These are phyloP conservation scores for Boletus sp. DNA, from an alignment of 768 basidiomycete species.

Conservation along the genomic window DNA sequence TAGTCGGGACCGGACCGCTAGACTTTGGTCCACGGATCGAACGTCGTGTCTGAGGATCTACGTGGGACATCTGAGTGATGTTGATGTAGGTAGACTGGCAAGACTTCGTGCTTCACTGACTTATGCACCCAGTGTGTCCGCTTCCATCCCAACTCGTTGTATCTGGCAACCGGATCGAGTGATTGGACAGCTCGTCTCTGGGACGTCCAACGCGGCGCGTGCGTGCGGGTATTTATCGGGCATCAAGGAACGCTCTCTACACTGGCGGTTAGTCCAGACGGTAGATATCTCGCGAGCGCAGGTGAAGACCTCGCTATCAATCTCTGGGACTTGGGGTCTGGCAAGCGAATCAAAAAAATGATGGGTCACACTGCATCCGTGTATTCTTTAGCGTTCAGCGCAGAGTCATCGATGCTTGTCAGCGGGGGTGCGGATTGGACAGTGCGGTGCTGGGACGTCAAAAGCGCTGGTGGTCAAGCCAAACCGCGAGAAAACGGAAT, in stretches of 20 bases:
- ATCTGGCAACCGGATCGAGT: conserved; percentile 94
- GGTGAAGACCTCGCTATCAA: conserved; percentile 92
- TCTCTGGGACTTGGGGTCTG: conserved; percentile 96
- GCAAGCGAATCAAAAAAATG: conserved; percentile 94
- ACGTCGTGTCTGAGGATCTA: conserved; percentile 85
- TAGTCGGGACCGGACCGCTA: conserved; percentile 89
- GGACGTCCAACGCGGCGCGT: conserved; percentile 96
- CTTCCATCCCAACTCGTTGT: conserved; percentile 97
- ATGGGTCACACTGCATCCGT: conserved; percentile 87
- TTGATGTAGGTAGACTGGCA: conserved; percentile 69
- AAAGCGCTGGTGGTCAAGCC: conserved; percentile 62
- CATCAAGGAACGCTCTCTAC: conserved; percentile 87
- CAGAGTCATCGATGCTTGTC: conserved; percentile 85
- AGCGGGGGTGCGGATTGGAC: conserved; percentile 95
- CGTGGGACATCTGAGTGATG: conserved; percentile 94
- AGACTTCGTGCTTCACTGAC: not conserved
- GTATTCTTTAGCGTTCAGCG: conserved; percentile 87
- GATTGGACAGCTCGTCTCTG: conserved; percentile 95
- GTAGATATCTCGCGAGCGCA: conserved; percentile 88
- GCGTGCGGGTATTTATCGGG: conserved; percentile 92
- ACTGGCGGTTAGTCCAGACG: conserved; percentile 89
- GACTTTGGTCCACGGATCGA: conserved; percentile 95
- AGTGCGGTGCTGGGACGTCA: conserved; percentile 98
- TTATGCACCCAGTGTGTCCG: conserved; percentile 67
- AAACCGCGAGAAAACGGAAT: conserved; percentile 59